phyloP scores from a whole-genome alignment of 2,329 filamentous ascomycete genomes.

The Leptographium procerum region DNA sequence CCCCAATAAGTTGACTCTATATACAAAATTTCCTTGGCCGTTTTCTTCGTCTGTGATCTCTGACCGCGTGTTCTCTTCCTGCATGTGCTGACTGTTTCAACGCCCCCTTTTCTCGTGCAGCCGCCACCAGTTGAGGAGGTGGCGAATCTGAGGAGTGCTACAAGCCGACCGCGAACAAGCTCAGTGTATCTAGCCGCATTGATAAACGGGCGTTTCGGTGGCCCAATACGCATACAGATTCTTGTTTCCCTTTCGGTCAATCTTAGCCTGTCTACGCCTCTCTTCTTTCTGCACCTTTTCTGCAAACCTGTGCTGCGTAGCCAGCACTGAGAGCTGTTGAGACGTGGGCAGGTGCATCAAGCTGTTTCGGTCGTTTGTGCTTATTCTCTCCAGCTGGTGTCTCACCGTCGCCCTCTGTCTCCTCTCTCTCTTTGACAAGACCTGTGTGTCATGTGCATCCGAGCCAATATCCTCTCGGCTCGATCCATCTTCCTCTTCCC shows the following conservation, averaged over 20 bases:
- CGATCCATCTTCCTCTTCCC: neutral
- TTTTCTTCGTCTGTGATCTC: no score
- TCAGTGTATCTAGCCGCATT: constrained; percentile 18
- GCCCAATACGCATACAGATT: constrained; percentile 23
- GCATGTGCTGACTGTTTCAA: no score
- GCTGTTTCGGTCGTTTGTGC: constrained; percentile 16
- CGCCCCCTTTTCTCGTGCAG: no score
- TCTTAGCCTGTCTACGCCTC: constrained; percentile 14
- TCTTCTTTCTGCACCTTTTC: constrained; percentile 19
- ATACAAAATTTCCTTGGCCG: no score
- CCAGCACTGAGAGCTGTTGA: constrained; percentile 19
- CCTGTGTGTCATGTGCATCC: neutral
- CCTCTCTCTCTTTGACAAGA: constrained; percentile 7
- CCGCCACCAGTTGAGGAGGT: no score
- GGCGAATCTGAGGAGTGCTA: neutral
- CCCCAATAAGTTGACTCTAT: no score
- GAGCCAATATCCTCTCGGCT: neutral
- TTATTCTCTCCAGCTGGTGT: constrained; percentile 16
- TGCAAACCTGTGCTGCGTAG: constrained; percentile 15
- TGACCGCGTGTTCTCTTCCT: no score
- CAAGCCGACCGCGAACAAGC: no score
- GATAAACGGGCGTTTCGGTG: constrained; percentile 21
- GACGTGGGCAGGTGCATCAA: constrained; percentile 18
- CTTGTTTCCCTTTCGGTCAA: constrained; percentile 23
- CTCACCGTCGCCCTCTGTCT: constrained; percentile 1